Percentiles rank a stretch among this genome's conserved stretches.
Evolutionary conservation across 225 moss, liverwort and hornwort genomes (phyloP).

Genomic region (Pseudisothecium myosuroides): DNA sequence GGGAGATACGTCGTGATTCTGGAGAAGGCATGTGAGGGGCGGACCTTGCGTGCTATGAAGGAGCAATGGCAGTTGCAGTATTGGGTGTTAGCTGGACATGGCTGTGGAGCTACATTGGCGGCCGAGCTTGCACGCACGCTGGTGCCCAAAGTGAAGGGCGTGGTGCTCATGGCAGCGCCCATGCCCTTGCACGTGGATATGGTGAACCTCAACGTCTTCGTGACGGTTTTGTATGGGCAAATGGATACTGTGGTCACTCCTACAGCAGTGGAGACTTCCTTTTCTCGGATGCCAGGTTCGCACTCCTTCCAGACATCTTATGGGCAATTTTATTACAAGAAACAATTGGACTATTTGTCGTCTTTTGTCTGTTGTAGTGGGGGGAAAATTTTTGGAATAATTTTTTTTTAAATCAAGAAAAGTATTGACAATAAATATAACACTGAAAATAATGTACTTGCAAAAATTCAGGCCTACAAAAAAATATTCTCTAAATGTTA

Average conservation of each 20-base stretch:
- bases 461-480: not conserved
- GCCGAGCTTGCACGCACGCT: conserved; percentile 16
- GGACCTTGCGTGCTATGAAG: conserved; percentile 27
- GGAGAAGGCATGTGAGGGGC: conserved; percentile 10
- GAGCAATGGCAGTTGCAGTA: conserved; percentile 13
- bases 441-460: not conserved
- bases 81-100: conserved; percentile 46
- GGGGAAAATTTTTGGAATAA: not conserved
- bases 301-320: not conserved
- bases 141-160: conserved; percentile 26
- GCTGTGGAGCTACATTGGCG: conserved; percentile 19
- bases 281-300: conserved; percentile 18
- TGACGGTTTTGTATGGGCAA: not conserved
- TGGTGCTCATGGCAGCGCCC: conserved; percentile 31
- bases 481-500: not conserved
- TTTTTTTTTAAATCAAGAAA: not conserved
- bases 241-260: not conserved
- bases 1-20: conserved; percentile 32
- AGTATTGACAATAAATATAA: not conserved
- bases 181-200: not conserved
- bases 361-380: not conserved
- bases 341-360: not conserved
- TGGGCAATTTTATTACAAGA: not conserved
- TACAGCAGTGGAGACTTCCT: conserved; percentile 7
- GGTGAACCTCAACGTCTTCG: not conserved